Conservation (phyloP, 1,139 yeast genomes). For the Suhomyces panamericanus region DNA sequence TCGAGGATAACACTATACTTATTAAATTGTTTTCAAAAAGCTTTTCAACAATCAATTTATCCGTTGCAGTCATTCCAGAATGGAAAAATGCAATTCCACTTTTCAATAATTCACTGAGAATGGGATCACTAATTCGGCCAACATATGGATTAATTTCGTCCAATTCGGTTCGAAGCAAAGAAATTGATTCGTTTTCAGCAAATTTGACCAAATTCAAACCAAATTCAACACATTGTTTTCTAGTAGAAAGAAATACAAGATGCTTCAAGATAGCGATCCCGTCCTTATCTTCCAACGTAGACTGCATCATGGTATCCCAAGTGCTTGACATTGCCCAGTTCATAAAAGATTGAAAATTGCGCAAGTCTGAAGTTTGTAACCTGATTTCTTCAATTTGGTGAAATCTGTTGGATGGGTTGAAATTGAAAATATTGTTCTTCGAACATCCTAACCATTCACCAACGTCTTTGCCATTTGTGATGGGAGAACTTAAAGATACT, state of each 20-base stretch:
- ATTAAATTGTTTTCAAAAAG: constrained; percentile 53
- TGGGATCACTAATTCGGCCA: constrained; percentile 46
- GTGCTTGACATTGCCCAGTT: constrained; percentile 47
- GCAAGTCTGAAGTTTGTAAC: constrained; percentile 35
- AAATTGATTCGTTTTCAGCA: constrained; percentile 31
- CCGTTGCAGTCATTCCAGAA: constrained; percentile 57
- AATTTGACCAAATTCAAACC: constrained; percentile 45
- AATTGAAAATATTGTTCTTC: constrained; percentile 61
- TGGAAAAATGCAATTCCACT: constrained; percentile 71
- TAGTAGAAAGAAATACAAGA: constrained; percentile 56
- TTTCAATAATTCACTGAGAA: constrained; percentile 45
- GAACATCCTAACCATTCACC: constrained; percentile 86
- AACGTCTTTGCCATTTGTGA: constrained; percentile 74
- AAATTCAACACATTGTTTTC: constrained; percentile 56
- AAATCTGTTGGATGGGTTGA: constrained; percentile 61
- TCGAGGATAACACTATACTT: constrained; percentile 56
- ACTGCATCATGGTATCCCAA: constrained; percentile 1
- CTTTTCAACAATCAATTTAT: constrained; percentile 53
- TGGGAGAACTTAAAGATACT: constrained; percentile 65
- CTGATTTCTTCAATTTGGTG: constrained; percentile 58
- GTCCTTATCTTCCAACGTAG: background rate
- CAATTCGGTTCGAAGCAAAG: constrained; percentile 25
- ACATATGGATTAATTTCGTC: constrained; percentile 46
- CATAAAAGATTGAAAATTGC: constrained; percentile 32
- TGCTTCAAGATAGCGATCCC: constrained; percentile 20